Base-by-base conservation (phyloP, 352 stramenopile species). In the Blastocystis sp. region DNA sequence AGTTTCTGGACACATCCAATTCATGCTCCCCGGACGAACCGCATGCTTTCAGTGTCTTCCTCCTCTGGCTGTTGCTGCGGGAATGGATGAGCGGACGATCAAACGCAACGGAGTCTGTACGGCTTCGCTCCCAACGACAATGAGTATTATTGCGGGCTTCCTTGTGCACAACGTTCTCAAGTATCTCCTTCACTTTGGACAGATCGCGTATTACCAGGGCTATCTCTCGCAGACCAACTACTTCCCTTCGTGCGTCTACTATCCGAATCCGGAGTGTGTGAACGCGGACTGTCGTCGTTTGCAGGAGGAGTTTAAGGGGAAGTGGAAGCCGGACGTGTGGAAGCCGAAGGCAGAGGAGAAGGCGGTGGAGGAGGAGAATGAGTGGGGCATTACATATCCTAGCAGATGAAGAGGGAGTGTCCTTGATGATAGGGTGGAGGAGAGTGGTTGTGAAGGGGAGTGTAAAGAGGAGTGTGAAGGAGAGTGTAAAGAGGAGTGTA, bases 121-220 rank as follows among this genome's bases (percentile, higher is more conserved):
- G 0, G 92, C 92, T 6, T 95, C 92, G 36, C 87, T 95, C 53
- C 92, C 92, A 6, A 95, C 92, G 38, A 95, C 92, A 32, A 95
- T 95, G 91, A 91, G 92, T 14, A 90, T 95, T 16, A 90, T 95
- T 3, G 91, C 92, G 7, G 91, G 91, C 16, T 73, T 94, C 84
- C 88, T 95, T 14, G 91, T 94, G 71, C 92, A 95, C 84, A 94
- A 95, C 84, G 89, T 90, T 65, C 90, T 95, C 38, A 95, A 95
- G 88, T 93, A 91, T 63, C 73, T 95, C 16, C 87, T 95, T 1
- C 87, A 87, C 27, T 95, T 95, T 75, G 92, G 92, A 3, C 90
- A 94, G 53, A 76, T 94, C 32, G 93, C 91, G 63, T 94, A 95
- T 87, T 94, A 93, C 59, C 73, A 94, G 36, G 91, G 91, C 42